phyloP scores from a whole-genome alignment of 1,284 basidiomycete species.

The Caloboletus firmus region DNA sequence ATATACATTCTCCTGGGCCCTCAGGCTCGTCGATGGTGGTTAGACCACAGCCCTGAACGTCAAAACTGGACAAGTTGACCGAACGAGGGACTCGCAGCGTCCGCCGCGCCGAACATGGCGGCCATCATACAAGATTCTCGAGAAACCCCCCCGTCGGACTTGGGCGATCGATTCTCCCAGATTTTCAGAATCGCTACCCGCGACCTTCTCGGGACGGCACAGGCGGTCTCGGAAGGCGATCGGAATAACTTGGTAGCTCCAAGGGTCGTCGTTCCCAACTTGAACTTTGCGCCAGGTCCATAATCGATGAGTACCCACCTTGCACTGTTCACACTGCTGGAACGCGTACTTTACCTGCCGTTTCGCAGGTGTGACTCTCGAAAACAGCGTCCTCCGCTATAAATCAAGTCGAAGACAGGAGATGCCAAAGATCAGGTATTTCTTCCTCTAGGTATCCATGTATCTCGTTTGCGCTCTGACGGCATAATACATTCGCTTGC shows the following conservation, averaged over 20 bases:
- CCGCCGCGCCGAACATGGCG: slow-evolving; percentile 2
- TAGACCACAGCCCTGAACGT: not conserved
- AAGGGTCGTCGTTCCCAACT: slow-evolving; percentile 13
- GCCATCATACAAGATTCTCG: slow-evolving; percentile 7
- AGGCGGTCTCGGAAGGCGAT: not conserved
- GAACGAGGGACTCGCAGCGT: not conserved
- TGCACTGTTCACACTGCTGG: not conserved
- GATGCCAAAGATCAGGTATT: slow-evolving; percentile 1
- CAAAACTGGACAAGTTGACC: not conserved
- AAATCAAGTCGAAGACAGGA: slow-evolving; percentile 13
- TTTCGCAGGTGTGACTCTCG: slow-evolving; percentile 1
- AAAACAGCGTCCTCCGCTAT: not conserved
- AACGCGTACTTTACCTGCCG: not conserved
- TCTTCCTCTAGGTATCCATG: slow-evolving; percentile 1
- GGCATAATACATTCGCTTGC: not conserved
- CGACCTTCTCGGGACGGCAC: slow-evolving; percentile 8
- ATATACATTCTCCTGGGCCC: not conserved
- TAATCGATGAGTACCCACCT: not conserved
- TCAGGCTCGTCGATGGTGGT: not conserved
- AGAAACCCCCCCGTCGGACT: not conserved
- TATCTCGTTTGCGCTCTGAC: not conserved
- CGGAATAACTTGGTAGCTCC: not conserved
- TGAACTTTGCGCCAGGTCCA: slow-evolving; percentile 4
- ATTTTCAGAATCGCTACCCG: slow-evolving; percentile 1
- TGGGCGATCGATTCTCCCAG: not conserved